Base-by-base conservation (phyloP, 2,329 filamentous ascomycete species). In the Teratosphaeria nubilosa region DNA sequence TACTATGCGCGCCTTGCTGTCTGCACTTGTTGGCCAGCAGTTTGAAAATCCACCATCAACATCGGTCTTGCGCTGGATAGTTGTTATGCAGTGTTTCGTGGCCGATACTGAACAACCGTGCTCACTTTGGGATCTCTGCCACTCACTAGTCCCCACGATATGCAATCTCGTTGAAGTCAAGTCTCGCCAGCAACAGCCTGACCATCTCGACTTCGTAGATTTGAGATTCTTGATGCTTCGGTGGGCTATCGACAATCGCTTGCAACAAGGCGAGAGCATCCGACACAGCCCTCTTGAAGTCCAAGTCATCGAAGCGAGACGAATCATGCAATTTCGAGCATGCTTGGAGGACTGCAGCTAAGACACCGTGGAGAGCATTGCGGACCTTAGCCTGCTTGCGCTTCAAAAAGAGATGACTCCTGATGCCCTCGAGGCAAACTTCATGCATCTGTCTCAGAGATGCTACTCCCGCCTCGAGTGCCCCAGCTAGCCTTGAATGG, bases 381-480 rank as follows among this genome's bases (percentile, higher is more conserved):
- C 62, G 60, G 5, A 70, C 20, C 27, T 62, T 66, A 20, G 63
- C 58, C 30, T 73, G 69, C 53, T 67, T 68, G 22, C 61, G 59
- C 34, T 66, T 64, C 13, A 73, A 48, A 48, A 71, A 70, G 1
- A 74, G 62, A n/a, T 69, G 60, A 9, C 56, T 61, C 22, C 69
- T 61, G 9, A 73, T 69, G 6, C 55, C 58, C 16, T 69, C 66
- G 0, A 73, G 61, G 53, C 65, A 68, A 3, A 53, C 25, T n/a
- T 66, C 59, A 50, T 73, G 71, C 25, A 64, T 25, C 10, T 63
- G 53, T 6, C 64, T 62, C 16, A 73, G 54, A 4, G 59, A 62
- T 22, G 65, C 57, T 34, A 20, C 22, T 16, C 22, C 24, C 27
- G 22, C 30, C 16, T 53, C 51, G 24, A 37, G 14, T 27, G 27